Base-by-base conservation (phyloP, 1,284 basidiomycete species). In the Leccinum solheimii region DNA sequence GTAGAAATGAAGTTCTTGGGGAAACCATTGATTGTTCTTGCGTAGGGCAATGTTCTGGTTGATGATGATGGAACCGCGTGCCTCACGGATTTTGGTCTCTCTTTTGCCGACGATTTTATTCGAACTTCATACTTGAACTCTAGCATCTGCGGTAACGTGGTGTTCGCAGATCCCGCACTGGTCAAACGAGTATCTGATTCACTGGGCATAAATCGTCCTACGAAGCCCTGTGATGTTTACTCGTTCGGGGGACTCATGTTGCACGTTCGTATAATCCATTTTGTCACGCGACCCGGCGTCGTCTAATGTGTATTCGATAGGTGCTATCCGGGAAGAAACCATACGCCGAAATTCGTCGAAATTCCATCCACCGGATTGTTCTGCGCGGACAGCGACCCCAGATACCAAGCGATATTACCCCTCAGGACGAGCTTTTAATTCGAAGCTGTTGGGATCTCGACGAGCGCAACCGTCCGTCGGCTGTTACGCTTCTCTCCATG, bases 81-180 rank as follows among this genome's bases (percentile, higher is more conserved):
- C 21, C 57, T 72, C 11, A 59, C 67, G 0, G 78, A 79, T 59
- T 80, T 79, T 56, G 79, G 77, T 9, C 68, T 79, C 11, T 79
- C 78, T 0, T 65, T 70, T 34, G 64, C 75, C 53, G 63, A 59
- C 4, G 77, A 78, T 34, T 70, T 75, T 38, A 59, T 72, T 52
- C 72, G 71, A 10, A 71, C 71, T 3, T 71, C 77, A 4, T 78
- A 78, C 52, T 55, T 74, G 34, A 74, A 65, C 2, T 76, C 73
- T 2, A 64, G 67, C 5, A 66, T 76, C 9, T 69, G 69, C 34
- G 78, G 76, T 11, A 61, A 62, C 11, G 55, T 76, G 13, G 70
- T 72, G 23, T 80, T 76, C 66, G 68, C 75, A 27, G 79, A 79
- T 45, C 78, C 76, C 0, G 75, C 76, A 30, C 64, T 79, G 3